These are phyloP conservation scores for Dendrocalamus latiflorus DNA, from an alignment of 202 grass and related monocot genomes.

Conservation along the genomic window DNA sequence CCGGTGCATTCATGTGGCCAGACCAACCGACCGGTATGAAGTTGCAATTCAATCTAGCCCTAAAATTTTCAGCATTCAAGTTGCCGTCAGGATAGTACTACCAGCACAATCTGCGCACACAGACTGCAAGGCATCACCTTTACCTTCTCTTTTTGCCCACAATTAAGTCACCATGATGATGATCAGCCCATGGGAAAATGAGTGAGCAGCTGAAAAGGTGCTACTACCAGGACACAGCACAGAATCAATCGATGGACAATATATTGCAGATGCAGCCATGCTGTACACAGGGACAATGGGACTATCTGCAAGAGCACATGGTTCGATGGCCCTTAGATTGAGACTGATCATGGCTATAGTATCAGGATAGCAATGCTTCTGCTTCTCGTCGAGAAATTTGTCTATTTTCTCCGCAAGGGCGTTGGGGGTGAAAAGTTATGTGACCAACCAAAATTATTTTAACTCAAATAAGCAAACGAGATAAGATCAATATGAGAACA, in stretches of 20 bases:
- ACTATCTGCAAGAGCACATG: background rate
- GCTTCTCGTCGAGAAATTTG: background rate
- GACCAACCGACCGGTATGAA: conserved; percentile 39
- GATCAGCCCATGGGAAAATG: conserved; percentile 22
- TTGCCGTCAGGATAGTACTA: background rate
- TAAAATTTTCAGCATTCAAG: conserved; percentile 47
- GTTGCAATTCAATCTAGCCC: conserved; percentile 32
- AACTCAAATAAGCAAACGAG: background rate
- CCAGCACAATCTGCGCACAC: conserved; percentile 23
- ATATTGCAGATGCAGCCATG: background rate
- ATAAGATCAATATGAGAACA: background rate
- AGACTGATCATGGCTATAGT: background rate
- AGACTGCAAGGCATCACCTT: conserved; percentile 1
- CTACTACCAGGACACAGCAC: background rate
- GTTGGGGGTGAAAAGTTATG: background rate
- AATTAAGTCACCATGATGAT: background rate
- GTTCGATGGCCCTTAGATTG: conserved; percentile 12
- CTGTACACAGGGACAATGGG: background rate
- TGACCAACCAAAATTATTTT: background rate
- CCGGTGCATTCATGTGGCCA: conserved; percentile 23
- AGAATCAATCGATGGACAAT: conserved; percentile 20
- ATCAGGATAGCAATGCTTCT: background rate
- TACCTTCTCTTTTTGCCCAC: background rate
- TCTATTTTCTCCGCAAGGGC: background rate
- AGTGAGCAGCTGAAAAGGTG: conserved; percentile 33